Base-by-base conservation (phyloP, 2,329 filamentous ascomycete species). In the Claviceps pazoutovae region DNA sequence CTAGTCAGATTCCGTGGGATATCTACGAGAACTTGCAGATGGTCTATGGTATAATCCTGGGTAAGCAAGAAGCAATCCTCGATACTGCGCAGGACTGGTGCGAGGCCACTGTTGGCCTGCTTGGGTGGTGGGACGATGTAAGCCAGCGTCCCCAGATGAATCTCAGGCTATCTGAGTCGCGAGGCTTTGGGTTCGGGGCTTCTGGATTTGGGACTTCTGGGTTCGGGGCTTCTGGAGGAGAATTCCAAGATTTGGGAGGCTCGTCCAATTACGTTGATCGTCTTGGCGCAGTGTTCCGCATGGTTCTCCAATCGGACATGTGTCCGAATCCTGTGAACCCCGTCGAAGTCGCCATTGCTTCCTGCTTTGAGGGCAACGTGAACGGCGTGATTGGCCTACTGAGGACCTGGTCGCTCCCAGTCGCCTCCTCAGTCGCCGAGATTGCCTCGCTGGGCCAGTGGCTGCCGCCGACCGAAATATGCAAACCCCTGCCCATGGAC, bases 71-170 rank as follows among this genome's bases (percentile, higher is more conserved):
- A 38, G 82, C 88, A 19, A 87, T 96, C 50, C 72, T 94, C 55
- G 78, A 82, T 46, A 80, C 82, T 45, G 80, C 89, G 1, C 83
- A 91, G 61, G 90, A 96, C 66, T 97, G 91, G 91, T 82, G 91
- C 49, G 91, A 97, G 70, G 90, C 88, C 0, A 86, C 84, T 0
- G 70, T 96, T 54, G 86, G 84, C 1, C 71, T 97, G 48, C 83
- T 90, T 36, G 83, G 86, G 5, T 97, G 91, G 91, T 95, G 90
- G 89, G 84, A 95, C 62, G 88, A 93, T 55, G 78, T 79, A n/a
- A 79, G 82, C 54, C 65, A 64, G 56, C 72, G 66, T 48, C 30
- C 30, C 30, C 68, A 66, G 54, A 72, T 69, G 58, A 67, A 62
- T 48, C 62, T 68, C 19, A 63, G 66, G 53, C 59, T 71, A 38